Evolutionary conservation across 768 basidiomycete species (phyloP).

Genomic region (Russula dissimulans): DNA sequence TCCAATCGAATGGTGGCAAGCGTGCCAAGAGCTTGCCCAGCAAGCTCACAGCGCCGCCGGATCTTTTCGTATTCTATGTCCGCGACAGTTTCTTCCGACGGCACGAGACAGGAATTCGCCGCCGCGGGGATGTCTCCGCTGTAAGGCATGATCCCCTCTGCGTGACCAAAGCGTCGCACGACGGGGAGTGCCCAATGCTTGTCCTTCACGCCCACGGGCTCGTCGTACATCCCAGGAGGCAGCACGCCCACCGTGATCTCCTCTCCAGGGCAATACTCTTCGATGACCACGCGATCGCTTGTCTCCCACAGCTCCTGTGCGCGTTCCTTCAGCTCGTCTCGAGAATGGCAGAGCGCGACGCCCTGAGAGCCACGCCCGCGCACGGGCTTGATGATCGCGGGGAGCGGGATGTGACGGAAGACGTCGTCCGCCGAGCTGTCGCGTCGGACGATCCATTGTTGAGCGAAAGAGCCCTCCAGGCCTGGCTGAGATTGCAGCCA

Average conservation of each 20-base stretch:
- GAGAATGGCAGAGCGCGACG: neutral
- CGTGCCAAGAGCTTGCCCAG: neutral
- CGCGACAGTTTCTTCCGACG: neutral
- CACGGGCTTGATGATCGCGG: neutral
- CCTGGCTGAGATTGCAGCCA: neutral
- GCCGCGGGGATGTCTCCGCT: neutral
- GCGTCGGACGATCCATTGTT: neutral
- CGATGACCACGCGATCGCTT: neutral
- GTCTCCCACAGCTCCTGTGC: neutral
- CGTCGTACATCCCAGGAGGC: neutral
- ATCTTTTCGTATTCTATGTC: neutral
- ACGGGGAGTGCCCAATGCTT: neutral
- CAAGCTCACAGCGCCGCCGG: neutral
- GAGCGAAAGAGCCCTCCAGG: neutral
- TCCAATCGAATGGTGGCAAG: neutral
- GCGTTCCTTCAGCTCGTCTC: neutral
- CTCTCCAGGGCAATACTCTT: neutral
- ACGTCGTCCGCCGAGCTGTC: neutral
- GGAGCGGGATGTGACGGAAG: neutral
- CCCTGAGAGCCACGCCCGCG: constrained; percentile 1
- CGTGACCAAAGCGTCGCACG: neutral
- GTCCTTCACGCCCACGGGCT: neutral
- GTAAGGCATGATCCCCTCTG: neutral
- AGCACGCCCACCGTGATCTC: neutral
- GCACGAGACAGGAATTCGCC: neutral